Evolutionary conservation across 2,329 filamentous ascomycete species (phyloP).

Genomic region (Pezicula radicicola): DNA sequence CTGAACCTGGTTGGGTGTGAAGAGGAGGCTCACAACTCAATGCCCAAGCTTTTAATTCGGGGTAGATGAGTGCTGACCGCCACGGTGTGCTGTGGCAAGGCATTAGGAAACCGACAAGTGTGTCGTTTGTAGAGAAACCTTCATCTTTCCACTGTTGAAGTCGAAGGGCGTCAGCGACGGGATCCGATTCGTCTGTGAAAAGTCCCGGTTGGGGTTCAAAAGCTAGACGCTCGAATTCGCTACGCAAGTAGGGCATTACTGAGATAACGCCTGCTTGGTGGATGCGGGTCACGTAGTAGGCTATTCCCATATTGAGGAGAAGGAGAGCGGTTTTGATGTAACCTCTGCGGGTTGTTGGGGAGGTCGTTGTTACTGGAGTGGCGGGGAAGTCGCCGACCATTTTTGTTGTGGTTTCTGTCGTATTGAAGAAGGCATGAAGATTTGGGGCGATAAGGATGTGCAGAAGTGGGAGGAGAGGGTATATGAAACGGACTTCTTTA

Average conservation of each 20-base stretch:
- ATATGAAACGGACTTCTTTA: constrained; percentile 97
- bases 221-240: constrained; percentile 62
- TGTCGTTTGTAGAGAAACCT: constrained; percentile 31
- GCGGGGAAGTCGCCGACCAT: constrained; percentile 15
- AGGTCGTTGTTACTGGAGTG: constrained; percentile 23
- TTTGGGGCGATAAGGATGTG: constrained; percentile 74
- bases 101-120: constrained; percentile 80
- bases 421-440: constrained; percentile 60
- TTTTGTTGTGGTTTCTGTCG: constrained; percentile 23
- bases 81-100: constrained; percentile 96
- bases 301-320: constrained; percentile 65
- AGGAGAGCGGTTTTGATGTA: constrained; percentile 56
- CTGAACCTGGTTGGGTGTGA: constrained; percentile 53
- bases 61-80: constrained; percentile 81
- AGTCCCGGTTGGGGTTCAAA: constrained; percentile 34
- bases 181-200: constrained; percentile 10
- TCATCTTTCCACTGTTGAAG: constrained; percentile 3
- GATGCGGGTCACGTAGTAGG: constrained; percentile 68
- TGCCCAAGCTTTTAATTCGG: constrained; percentile 74
- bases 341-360: constrained; percentile 45
- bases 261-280: constrained; percentile 80
- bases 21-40: constrained; percentile 89
- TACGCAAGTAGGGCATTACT: constrained; percentile 73
- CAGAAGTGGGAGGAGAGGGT: constrained; percentile 83
- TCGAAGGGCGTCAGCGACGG: constrained; percentile 1